phyloP scores from a whole-genome alignment of 2,329 filamentous ascomycete species.

The Monosporascus ibericus region DNA sequence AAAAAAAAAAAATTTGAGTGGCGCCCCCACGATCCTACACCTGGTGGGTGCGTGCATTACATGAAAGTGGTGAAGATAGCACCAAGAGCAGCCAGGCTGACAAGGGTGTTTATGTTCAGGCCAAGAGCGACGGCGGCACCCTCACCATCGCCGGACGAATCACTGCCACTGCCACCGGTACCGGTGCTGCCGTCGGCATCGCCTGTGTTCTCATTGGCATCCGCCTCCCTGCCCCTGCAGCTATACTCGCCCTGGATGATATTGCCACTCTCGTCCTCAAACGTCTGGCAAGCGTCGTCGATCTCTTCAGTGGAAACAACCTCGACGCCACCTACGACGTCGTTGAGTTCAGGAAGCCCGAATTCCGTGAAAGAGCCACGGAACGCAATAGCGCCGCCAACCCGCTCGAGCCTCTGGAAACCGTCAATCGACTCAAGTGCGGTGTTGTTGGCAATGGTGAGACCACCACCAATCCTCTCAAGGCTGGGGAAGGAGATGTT shows the following conservation, averaged over 20 bases:
- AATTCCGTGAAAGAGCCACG: constrained; percentile 76
- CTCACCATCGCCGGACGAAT: constrained; percentile 19
- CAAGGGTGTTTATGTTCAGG: constrained; percentile 40
- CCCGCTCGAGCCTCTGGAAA: constrained; percentile 61
- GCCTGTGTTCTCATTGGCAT: constrained; percentile 44
- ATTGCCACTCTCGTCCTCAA: constrained; percentile 40
- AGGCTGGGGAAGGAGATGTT: constrained; percentile 75
- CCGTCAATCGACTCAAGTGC: constrained; percentile 57
- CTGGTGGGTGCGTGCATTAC: constrained; percentile 29
- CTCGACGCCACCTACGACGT: constrained; percentile 68
- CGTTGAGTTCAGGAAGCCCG: constrained; percentile 57
- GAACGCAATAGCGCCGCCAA: constrained; percentile 78
- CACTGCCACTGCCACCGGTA: constrained; percentile 14
- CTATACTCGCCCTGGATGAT: constrained; percentile 42
- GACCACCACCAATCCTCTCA: constrained; percentile 65
- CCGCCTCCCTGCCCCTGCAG: constrained; percentile 45
- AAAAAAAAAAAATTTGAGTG: constrained; percentile 18
- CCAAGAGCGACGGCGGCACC: constrained; percentile 39
- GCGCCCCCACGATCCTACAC: constrained; percentile 14
- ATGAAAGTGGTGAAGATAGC: constrained; percentile 43
- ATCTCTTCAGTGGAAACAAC: constrained; percentile 62
- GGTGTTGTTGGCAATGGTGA: constrained; percentile 86
- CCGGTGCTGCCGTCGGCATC: constrained; percentile 17
- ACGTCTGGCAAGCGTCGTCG: constrained; percentile 43
- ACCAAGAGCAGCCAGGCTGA: constrained; percentile 41